Percentiles rank a stretch among this genome's conserved stretches.
Evolutionary conservation across 768 basidiomycete species (phyloP).

Genomic region (Amylocystis lapponica): DNA sequence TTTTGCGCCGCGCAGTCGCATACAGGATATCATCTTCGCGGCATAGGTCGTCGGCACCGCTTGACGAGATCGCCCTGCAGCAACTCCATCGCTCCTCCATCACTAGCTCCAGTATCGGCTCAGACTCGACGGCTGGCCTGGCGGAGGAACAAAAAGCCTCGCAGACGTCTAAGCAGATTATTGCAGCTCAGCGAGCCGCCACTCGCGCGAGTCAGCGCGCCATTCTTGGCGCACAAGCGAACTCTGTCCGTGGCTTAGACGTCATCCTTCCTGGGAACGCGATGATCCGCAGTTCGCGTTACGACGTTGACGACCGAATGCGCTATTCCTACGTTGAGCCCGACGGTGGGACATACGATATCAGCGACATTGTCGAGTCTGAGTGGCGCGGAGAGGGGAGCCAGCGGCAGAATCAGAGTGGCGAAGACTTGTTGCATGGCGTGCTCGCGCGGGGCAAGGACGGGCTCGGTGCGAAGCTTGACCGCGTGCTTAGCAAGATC

Average conservation of each 20-base stretch:
- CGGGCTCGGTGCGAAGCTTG: conserved; percentile 61
- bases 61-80: conserved; percentile 80
- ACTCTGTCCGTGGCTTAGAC: conserved; percentile 84
- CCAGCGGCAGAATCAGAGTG: conserved; percentile 21
- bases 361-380: conserved; percentile 88
- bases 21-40: conserved; percentile 70
- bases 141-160: conserved; percentile 33
- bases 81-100: conserved; percentile 64
- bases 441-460: conserved; percentile 55
- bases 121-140: conserved; percentile 32
- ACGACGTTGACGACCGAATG: conserved; percentile 63
- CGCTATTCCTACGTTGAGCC: conserved; percentile 92
- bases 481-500: conserved; percentile 72
- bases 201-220: conserved; percentile 81
- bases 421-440: conserved; percentile 64
- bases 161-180: conserved; percentile 69
- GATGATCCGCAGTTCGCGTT: conserved; percentile 78
- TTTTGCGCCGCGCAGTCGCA: conserved; percentile 76
- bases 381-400: conserved; percentile 57
- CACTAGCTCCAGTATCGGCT: conserved; percentile 49
- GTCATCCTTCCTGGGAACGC: conserved; percentile 81
- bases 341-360: conserved; percentile 89
- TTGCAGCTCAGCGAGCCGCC: conserved; percentile 87
- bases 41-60: conserved; percentile 64
- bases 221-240: conserved; percentile 79